phyloP scores from a whole-genome alignment of 75 land plant species.

The Cupressus sempervirens region DNA sequence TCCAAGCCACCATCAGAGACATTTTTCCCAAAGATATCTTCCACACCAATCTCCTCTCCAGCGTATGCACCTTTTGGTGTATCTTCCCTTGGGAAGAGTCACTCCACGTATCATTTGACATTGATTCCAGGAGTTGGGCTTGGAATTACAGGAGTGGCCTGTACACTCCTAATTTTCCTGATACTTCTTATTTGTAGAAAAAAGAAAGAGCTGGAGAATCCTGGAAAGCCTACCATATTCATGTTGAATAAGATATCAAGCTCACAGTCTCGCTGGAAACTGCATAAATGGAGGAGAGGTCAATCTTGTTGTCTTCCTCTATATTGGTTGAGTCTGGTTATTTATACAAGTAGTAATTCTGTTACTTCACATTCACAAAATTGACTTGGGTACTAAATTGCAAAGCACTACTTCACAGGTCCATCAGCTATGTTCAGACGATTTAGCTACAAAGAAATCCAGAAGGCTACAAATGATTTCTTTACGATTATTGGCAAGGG shows the following conservation, averaged over 20 bases:
- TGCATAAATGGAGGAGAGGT: slow-evolving; percentile 53
- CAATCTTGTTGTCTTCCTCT: background rate
- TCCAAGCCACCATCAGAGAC: slow-evolving; percentile 5
- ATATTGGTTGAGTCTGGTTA: background rate
- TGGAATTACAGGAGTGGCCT: slow-evolving; percentile 47
- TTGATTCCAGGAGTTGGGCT: slow-evolving; percentile 50
- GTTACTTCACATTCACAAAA: slow-evolving; percentile 4
- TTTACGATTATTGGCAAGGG: slow-evolving; percentile 74
- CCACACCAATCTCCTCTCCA: slow-evolving; percentile 5
- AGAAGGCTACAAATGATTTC: slow-evolving; percentile 73
- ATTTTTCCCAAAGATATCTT: background rate
- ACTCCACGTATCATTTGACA: slow-evolving; percentile 43
- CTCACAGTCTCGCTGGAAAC: slow-evolving; percentile 19
- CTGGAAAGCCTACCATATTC: slow-evolving; percentile 10
- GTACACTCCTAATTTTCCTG: slow-evolving; percentile 36
- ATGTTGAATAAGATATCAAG: slow-evolving; percentile 14
- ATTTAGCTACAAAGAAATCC: slow-evolving; percentile 65
- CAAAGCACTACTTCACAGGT: slow-evolving; percentile 22
- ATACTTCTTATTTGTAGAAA: slow-evolving; percentile 56
- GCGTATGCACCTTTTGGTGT: background rate
- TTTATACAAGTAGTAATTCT: background rate
- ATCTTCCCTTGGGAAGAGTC: slow-evolving; percentile 12
- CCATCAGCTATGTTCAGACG: slow-evolving; percentile 54
- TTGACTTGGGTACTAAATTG: background rate
- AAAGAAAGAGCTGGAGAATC: slow-evolving; percentile 35